Evolutionary conservation across 768 basidiomycete genomes (phyloP), one percentile per base, ranked within the genome.

Genomic region (Lyophyllum atratum): DNA sequence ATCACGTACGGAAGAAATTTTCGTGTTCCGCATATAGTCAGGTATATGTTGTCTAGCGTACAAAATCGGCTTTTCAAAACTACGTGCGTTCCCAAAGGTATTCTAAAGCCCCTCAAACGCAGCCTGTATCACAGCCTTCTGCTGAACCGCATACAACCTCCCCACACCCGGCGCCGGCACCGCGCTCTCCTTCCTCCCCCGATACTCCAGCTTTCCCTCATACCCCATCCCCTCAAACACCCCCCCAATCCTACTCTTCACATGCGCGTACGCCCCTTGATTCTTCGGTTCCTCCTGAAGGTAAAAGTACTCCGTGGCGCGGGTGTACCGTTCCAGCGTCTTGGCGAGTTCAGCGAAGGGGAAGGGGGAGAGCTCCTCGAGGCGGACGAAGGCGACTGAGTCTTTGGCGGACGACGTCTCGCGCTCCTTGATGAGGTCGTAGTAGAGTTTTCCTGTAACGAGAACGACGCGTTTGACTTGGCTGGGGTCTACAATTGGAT

Each of bases 281-380:
- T 97, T 96, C 67, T 77, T 83, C 2, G 93, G 87, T 66, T 95
- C 94, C 66, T 95, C 94, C 68, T 97, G 94, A 17, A 92, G 75
- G 85, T 90, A 96, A 8, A 81, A 44, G 29, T 81, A 66, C 51
- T 85, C 79, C 3, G 63, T 59, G 0, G 72, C 79, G 17, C 66
- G 57, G 0, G 65, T 44, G 64, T 90, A 92, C 2, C 69, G 60
- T 39, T 61, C 47, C 29, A 95, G 70, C 1, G 75, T 74, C 3
- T 74, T 64, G 3, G 69, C 66, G 0, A 95, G 72, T 22, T 74
- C 73, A 0, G 67, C 55, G 69, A 92, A 93, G 0, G 95, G 94
- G 83, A 97, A 96, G 0, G 94, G 95, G 7, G 86, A 84, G 2
- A 96, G 77, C 67, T 95, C 94, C 66, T 96, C 92, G 42, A 93